Conservation (phyloP, 1,284 basidiomycete species). For the Sphaerobolus stellatus region DNA sequence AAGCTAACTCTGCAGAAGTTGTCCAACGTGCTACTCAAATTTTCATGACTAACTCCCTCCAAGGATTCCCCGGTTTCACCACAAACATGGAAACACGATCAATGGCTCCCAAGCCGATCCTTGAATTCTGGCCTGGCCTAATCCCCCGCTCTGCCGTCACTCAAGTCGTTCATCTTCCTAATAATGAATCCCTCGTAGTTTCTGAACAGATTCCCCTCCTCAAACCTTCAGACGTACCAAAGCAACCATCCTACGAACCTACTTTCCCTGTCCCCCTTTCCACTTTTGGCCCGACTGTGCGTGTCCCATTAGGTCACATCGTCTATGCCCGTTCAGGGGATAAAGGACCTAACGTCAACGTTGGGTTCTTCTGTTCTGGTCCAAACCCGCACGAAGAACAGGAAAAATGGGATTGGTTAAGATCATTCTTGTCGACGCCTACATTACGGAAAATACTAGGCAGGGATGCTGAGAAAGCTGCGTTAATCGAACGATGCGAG, state of each 20-base stretch:
- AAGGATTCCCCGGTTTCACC: conserved; percentile 3
- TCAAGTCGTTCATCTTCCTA: conserved; percentile 7
- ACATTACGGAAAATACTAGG: conserved; percentile 1
- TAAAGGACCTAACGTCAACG: conserved; percentile 10
- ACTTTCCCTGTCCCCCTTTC: conserved; percentile 5
- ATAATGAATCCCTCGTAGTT: background rate
- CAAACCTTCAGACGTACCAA: background rate
- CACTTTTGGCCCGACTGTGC: conserved; percentile 4
- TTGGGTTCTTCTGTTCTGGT: conserved; percentile 7
- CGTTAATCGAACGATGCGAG: conserved; percentile 8
- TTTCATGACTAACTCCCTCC: conserved; percentile 2
- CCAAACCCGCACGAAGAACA: background rate
- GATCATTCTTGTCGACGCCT: conserved; percentile 1
- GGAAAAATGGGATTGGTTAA: conserved; percentile 9
- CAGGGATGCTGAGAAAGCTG: background rate
- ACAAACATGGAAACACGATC: conserved; percentile 8
- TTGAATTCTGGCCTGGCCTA: conserved; percentile 9
- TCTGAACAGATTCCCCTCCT: background rate
- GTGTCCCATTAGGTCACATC: conserved; percentile 5
- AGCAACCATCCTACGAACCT: conserved; percentile 10
- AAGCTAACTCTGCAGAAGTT: conserved; percentile 1
- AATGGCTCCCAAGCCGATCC: conserved; percentile 2
- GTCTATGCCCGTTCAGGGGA: conserved; percentile 11
- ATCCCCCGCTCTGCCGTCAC: background rate
- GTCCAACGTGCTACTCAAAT: background rate